Conservation (phyloP, 192 early-diverging fungal species). For the Coemansia sp. region DNA sequence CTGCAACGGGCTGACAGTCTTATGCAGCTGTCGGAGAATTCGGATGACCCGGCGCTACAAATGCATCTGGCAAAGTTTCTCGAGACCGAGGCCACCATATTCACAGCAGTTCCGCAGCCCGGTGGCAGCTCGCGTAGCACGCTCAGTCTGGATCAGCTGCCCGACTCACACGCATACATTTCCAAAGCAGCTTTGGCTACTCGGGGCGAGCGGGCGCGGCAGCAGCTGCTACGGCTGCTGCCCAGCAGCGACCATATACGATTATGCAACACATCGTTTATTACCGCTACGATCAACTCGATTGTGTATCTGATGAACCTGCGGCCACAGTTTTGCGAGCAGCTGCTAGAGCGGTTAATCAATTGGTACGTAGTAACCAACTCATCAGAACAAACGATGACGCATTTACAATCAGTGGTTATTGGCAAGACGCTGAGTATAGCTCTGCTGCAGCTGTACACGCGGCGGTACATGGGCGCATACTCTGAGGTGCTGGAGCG, state of each 20-base stretch:
- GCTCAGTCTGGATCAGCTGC: slow-evolving; percentile 17
- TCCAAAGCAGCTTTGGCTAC: slow-evolving; percentile 16
- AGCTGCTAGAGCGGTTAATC: slow-evolving; percentile 25
- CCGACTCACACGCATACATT: slow-evolving; percentile 33
- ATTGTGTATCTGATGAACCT: slow-evolving; percentile 47
- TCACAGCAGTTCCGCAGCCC: slow-evolving; percentile 10
- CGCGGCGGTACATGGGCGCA: slow-evolving; percentile 30
- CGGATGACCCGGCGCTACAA: slow-evolving; percentile 44
- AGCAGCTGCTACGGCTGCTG: slow-evolving; percentile 42
- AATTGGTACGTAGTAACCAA: slow-evolving; percentile 47
- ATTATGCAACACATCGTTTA: slow-evolving; percentile 49
- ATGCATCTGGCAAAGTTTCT: slow-evolving; percentile 48
- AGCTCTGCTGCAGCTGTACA: slow-evolving; percentile 39
- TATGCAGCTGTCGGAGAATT: slow-evolving; percentile 18
- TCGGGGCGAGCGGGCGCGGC: slow-evolving; percentile 35
- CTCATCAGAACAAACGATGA: slow-evolving; percentile 43
- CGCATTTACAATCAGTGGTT: slow-evolving; percentile 34
- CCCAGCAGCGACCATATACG: slow-evolving; percentile 47
- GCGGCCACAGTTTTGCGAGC: slow-evolving; percentile 44
- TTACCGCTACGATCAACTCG: slow-evolving; percentile 45
- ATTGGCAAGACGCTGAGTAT: slow-evolving; percentile 45
- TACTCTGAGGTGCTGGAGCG: slow-evolving; percentile 33
- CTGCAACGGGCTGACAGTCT: slow-evolving; percentile 16
- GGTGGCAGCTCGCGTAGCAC: not conserved
- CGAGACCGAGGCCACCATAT: slow-evolving; percentile 42